Evolutionary conservation across 352 stramenopile genomes (phyloP).

Genomic region (Phytophthora sp.): DNA sequence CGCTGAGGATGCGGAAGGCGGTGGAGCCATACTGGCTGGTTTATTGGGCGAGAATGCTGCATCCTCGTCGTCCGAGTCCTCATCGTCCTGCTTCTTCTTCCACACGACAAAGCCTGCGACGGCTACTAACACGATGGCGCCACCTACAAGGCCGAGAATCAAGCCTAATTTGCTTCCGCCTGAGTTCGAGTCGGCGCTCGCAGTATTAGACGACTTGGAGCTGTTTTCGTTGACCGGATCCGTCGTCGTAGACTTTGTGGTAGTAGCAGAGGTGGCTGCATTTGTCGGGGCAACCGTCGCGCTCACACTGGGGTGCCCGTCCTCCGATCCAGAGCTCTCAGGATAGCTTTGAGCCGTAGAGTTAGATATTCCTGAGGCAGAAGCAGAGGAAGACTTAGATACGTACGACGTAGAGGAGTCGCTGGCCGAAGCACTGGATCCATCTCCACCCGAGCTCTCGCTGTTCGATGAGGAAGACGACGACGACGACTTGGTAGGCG

Average conservation of each 20-base stretch:
- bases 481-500: slow-evolving; percentile 28
- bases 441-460: slow-evolving; percentile 16
- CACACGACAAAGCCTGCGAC: slow-evolving; percentile 66
- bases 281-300: slow-evolving; percentile 27
- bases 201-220: slow-evolving; percentile 41
- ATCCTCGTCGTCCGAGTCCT: slow-evolving; percentile 69
- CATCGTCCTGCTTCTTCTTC: slow-evolving; percentile 62
- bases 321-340: slow-evolving; percentile 21
- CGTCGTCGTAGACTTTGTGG: slow-evolving; percentile 35
- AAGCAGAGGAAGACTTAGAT: slow-evolving; percentile 28
- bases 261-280: slow-evolving; percentile 14
- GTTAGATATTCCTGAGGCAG: slow-evolving; percentile 18
- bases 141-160: slow-evolving; percentile 58
- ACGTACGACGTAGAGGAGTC: slow-evolving; percentile 5
- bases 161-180: slow-evolving; percentile 47
- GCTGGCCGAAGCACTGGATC: slow-evolving; percentile 22
- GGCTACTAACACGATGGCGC: slow-evolving; percentile 48
- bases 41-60: slow-evolving; percentile 39
- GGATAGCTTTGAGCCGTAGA: slow-evolving; percentile 22
- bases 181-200: slow-evolving; percentile 29
- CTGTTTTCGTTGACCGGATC: slow-evolving; percentile 28
- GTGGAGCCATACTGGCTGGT: slow-evolving; percentile 22
- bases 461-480: slow-evolving; percentile 38
- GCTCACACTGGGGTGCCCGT: slow-evolving; percentile 29
- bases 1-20: slow-evolving; percentile 20